Evolutionary conservation across 306 rosid genomes (phyloP).

Genomic region (Cicer chorassanicum): DNA sequence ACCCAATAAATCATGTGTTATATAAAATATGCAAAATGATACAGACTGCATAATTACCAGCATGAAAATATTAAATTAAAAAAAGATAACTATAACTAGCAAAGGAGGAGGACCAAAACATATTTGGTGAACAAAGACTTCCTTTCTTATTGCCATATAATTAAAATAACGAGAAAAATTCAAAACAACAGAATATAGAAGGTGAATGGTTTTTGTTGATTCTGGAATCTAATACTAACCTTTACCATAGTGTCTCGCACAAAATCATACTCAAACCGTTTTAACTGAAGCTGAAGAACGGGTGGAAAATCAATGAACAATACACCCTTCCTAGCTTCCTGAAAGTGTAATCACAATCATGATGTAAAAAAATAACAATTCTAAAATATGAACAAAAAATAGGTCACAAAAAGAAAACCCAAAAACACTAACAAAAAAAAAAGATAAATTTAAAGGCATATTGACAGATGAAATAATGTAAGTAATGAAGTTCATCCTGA

Average conservation of each 20-base stretch:
- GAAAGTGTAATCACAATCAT: slow-evolving; percentile 45
- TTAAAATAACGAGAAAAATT: slow-evolving; percentile 33
- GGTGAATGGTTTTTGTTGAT: slow-evolving; percentile 18
- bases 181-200: neutral
- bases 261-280: slow-evolving; percentile 90
- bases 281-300: slow-evolving; percentile 94
- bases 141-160: neutral
- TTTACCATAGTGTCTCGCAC: slow-evolving; percentile 90
- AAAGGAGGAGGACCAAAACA: slow-evolving; percentile 20
- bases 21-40: neutral
- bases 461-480: neutral
- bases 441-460: neutral
- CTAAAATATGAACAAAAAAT: neutral
- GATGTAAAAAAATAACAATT: neutral
- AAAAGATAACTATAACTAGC: slow-evolving; percentile 2
- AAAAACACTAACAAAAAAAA: neutral
- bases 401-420: neutral
- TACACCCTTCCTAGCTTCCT: slow-evolving; percentile 95
- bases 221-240: slow-evolving; percentile 61
- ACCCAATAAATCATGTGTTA: neutral
- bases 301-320: slow-evolving; percentile 97
- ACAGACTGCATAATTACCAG: neutral
- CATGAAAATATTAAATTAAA: neutral
- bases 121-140: neutral
- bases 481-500: slow-evolving; percentile 20